Percentiles rank a stretch among this genome's conserved stretches.
Evolutionary conservation across 2,329 filamentous ascomycete species (phyloP).

Genomic region (Hypoxylon sp.): DNA sequence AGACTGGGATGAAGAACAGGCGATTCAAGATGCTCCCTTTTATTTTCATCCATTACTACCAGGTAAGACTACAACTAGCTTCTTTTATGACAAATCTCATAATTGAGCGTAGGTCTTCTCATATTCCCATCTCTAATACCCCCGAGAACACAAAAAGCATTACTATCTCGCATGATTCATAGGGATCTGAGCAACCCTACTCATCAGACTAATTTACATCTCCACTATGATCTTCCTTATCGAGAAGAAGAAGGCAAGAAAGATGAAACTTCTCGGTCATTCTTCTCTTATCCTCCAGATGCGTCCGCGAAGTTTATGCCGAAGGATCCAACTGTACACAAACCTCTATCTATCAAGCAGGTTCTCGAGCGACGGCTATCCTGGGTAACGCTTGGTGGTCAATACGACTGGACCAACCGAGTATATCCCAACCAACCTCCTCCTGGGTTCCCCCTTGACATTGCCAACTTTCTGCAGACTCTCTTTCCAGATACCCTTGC

Average conservation of each 20-base stretch:
- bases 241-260: constrained; percentile 47
- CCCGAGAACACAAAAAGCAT: constrained; percentile 73
- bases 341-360: constrained; percentile 76
- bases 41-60: constrained; percentile 77
- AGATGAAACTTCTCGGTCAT: constrained; percentile 58
- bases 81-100: neutral
- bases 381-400: constrained; percentile 94
- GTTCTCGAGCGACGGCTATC: constrained; percentile 85
- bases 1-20: constrained; percentile 50
- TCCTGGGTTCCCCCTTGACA: constrained; percentile 81
- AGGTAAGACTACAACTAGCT: constrained; percentile 64
- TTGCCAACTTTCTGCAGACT: constrained; percentile 75
- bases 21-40: constrained; percentile 62
- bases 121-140: constrained; percentile 84
- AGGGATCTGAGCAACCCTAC: constrained; percentile 78
- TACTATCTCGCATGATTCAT: constrained; percentile 83
- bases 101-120: constrained; percentile 74
- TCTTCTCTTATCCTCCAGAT: constrained; percentile 67
- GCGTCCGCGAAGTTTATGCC: constrained; percentile 72
- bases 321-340: constrained; percentile 81
- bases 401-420: constrained; percentile 96
- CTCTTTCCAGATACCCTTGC: constrained; percentile 84
- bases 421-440: constrained; percentile 79
- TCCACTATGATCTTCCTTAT: constrained; percentile 82
- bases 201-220: constrained; percentile 92